Percentiles rank a stretch among this genome's conserved stretches.
phyloP scores from a whole-genome alignment of 2,329 filamentous ascomycete genomes.

The Septoria linicola region DNA sequence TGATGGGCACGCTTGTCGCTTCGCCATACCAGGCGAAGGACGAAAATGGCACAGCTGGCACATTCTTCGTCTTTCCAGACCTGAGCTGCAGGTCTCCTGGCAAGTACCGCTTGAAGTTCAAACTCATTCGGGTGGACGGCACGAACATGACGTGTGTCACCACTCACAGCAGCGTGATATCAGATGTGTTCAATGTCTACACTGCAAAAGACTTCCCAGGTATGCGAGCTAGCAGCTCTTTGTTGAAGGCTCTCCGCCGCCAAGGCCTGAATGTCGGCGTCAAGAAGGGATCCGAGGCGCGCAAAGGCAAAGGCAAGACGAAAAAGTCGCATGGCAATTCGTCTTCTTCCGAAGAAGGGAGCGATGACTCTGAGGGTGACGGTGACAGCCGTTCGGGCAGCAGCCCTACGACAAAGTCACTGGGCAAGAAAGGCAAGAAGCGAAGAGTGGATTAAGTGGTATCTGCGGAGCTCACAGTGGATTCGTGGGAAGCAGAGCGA shows the following conservation, averaged over 20 bases:
- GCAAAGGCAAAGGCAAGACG: constrained; percentile 38
- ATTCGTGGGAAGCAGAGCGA: background rate
- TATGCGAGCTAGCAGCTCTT: constrained; percentile 72
- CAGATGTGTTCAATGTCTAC: constrained; percentile 74
- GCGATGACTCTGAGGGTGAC: constrained; percentile 20
- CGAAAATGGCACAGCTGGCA: constrained; percentile 69
- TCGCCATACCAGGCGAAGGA: constrained; percentile 75
- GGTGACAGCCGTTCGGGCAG: constrained; percentile 14
- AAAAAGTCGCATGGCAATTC: constrained; percentile 25
- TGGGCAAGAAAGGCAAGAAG: constrained; percentile 29
- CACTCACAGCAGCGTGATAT: constrained; percentile 57
- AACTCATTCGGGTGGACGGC: constrained; percentile 69
- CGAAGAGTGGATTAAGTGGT: constrained; percentile 21
- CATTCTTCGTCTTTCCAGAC: constrained; percentile 84
- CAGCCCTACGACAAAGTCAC: constrained; percentile 23
- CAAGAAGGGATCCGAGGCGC: constrained; percentile 74
- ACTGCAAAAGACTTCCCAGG: constrained; percentile 84
- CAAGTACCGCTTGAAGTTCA: constrained; percentile 71
- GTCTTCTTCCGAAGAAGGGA: constrained; percentile 20
- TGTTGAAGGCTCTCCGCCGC: constrained; percentile 72
- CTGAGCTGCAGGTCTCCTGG: constrained; percentile 76
- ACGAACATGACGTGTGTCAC: constrained; percentile 50
- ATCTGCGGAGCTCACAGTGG: background rate
- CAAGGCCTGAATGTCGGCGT: constrained; percentile 83
- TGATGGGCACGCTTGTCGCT: constrained; percentile 78